A percentile compares a stretch with the other conserved stretches of the same genome.
phyloP scores from a whole-genome alignment of 78 protist species.

The Mantamonas sphyraenae region DNA sequence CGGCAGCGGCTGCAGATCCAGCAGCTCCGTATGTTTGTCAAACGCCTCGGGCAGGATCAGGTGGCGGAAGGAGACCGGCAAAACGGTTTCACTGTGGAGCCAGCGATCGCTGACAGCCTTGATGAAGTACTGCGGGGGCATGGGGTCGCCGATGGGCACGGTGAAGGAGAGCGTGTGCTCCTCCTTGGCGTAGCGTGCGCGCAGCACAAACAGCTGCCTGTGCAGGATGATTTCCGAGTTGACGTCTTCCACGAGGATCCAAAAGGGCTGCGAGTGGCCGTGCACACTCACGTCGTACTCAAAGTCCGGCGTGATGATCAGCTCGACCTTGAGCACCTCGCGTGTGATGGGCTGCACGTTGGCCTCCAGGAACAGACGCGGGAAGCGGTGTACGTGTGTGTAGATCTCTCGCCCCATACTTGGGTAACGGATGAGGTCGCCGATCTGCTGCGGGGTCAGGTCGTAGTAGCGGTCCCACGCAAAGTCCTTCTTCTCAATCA shows the following conservation, averaged over 20 bases:
- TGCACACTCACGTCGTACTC: conserved; percentile 74
- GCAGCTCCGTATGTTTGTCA: conserved; percentile 78
- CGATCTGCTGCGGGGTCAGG: conserved; percentile 62
- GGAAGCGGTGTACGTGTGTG: conserved; percentile 74
- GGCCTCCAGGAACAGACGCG: conserved; percentile 71
- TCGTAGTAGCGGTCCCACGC: conserved; percentile 79
- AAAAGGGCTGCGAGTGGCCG: conserved; percentile 72
- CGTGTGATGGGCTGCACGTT: conserved; percentile 91
- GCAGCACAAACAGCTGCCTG: conserved; percentile 75
- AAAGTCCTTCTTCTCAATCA: conserved; percentile 74
- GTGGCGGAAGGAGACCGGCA: conserved; percentile 88
- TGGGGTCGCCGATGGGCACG: conserved; percentile 89
- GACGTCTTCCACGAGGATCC: conserved; percentile 88
- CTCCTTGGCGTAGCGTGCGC: conserved; percentile 47
- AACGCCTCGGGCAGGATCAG: conserved; percentile 85
- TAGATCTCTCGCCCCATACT: conserved; percentile 70
- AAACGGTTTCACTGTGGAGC: conserved; percentile 76
- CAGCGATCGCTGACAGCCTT: conserved; percentile 75
- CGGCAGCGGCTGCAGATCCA: conserved; percentile 82
- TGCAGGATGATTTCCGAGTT: conserved; percentile 93
- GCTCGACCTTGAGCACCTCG: conserved; percentile 66
- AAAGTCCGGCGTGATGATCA: conserved; percentile 88
- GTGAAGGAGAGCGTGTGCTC: conserved; percentile 73
- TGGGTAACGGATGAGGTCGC: conserved; percentile 61
- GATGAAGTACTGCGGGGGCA: conserved; percentile 97